Evolutionary conservation across 768 basidiomycete species (phyloP), one percentile per base, ranked within the genome.

Genomic region (Pisolithus albus): DNA sequence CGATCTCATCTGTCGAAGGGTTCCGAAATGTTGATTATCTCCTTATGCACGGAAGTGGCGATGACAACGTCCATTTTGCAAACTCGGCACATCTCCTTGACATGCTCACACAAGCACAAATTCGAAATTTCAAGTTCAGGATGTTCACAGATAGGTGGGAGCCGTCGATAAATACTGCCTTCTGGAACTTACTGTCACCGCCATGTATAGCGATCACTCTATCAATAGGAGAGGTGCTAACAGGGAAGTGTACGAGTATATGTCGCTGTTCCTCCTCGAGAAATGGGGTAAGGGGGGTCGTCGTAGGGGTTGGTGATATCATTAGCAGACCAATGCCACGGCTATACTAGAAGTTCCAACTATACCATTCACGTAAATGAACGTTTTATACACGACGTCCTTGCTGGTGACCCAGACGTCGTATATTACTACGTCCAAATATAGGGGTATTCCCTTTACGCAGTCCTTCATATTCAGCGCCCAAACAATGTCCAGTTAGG

Each of bases 71-170:
- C 42, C 96, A 99, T 69, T 93, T 81, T 61, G 81, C 88, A 37
- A 94, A 99, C 70, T 83, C 88, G 49, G 92, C 92, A 11, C 88
- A 88, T 58, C 63, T 99, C 61, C 70, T 99, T 34, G 95, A 98
- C 68, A 93, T 96, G 84, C 79, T 99, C 59, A 97, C 93, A 0
- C 72, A 74, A 59, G 83, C 75, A 23, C 73, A 82, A 51, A 79
- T 97, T 42, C 75, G 85, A 59, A 77, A 78, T 54, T 88, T 85
- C 61, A 77, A 86, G 61, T 96, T 97, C 70, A 80, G 94, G 63
- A 91, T 97, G 89, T 99, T 97, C 70, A 92, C 92, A 21, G 96
- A 99, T 70, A 92, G 90, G 87, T 90, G 52, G 61, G 79, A 62
- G 41, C 34, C 15, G 34, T 34, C 32, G 50, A 47, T 19, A 42